These are phyloP conservation scores for Neonectria neomacrospora DNA, from an alignment of 2,329 filamentous ascomycete species.

Conservation along the genomic window DNA sequence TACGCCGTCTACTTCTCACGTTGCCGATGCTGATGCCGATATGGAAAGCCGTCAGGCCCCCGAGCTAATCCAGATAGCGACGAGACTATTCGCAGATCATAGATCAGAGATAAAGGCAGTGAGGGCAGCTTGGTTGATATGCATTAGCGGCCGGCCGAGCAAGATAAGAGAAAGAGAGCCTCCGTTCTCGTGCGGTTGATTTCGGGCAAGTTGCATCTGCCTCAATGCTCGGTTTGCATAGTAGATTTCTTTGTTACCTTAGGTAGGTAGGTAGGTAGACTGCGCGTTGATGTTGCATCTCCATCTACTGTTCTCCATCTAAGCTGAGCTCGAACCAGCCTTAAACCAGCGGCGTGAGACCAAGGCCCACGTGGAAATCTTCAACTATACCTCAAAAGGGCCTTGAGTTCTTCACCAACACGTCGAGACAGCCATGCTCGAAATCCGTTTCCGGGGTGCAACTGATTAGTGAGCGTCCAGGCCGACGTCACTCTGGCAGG, in stretches of 20 bases:
- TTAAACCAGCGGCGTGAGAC: not conserved
- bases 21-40: not conserved
- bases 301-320: not conserved
- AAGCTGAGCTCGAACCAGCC: not conserved
- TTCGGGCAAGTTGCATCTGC: not conserved
- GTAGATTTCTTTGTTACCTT: not conserved
- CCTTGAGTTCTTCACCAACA: not conserved
- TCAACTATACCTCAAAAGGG: not conserved
- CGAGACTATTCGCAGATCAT: not conserved
- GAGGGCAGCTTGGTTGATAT: constrained; percentile 8
- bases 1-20: not conserved
- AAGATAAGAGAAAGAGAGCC: constrained; percentile 17
- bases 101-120: constrained; percentile 4
- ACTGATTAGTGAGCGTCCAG: not conserved
- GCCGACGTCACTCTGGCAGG: constrained; percentile 8
- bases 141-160: constrained; percentile 16
- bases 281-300: not conserved
- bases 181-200: not conserved
- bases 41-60: not conserved
- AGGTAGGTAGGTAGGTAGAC: not conserved
- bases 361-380: not conserved
- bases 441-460: too few species aligned
- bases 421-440: not conserved
- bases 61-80: not conserved
- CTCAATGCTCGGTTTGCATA: not conserved